Percentiles rank a stretch among this genome's conserved stretches.
phyloP scores from a whole-genome alignment of 2,329 filamentous ascomycete species.

The Cladosporium sp. region DNA sequence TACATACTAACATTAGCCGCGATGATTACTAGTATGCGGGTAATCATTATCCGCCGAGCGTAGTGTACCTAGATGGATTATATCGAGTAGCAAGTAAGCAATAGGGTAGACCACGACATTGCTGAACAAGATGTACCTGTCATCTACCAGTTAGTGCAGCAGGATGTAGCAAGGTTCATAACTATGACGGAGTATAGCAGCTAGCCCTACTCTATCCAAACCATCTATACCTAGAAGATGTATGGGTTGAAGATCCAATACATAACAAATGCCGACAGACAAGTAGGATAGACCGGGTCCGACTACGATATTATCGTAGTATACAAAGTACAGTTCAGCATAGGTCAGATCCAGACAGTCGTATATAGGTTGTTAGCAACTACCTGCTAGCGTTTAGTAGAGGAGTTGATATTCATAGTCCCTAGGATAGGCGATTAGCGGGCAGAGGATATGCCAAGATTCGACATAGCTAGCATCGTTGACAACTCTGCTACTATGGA shows the following conservation, averaged over 20 bases:
- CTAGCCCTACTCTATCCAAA: background rate
- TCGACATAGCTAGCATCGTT: background rate
- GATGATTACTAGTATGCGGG: conserved; percentile 8
- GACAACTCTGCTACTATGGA: background rate
- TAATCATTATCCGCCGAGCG: conserved; percentile 4
- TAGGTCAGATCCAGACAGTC: background rate
- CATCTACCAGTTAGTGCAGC: background rate
- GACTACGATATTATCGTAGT: background rate
- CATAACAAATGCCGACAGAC: conserved; percentile 3
- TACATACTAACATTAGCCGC: conserved; percentile 11
- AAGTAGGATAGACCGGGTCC: background rate
- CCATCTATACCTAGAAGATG: conserved; percentile 9
- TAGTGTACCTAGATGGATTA: background rate
- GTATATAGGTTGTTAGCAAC: conserved; percentile 4
- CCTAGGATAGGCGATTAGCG: background rate
- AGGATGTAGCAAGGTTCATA: conserved; percentile 2
- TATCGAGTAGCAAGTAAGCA: background rate
- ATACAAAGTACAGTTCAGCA: conserved; percentile 5
- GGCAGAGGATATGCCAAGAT: background rate
- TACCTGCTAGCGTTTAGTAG: background rate
- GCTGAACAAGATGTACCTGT: background rate
- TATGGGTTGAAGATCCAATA: conserved; percentile 15
- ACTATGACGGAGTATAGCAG: conserved; percentile 5
- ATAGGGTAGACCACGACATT: background rate
- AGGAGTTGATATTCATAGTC: background rate